Evolutionary conservation across 2,329 filamentous ascomycete species (phyloP).

Genomic region (Chaetomium olivaceum): DNA sequence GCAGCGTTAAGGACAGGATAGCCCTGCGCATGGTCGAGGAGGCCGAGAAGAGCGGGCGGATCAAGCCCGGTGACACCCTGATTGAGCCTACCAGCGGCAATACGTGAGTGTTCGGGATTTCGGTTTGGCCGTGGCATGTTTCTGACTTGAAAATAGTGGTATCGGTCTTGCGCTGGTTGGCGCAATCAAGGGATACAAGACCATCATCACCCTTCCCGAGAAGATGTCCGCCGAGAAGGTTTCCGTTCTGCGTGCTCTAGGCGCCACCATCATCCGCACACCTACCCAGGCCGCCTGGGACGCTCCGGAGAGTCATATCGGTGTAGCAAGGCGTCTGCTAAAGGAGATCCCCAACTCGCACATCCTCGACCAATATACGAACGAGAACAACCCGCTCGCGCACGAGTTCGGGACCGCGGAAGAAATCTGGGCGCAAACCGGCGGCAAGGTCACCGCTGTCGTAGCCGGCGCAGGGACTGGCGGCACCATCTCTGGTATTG

Average conservation of each 20-base stretch:
- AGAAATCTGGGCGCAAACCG: slow-evolving; percentile 92
- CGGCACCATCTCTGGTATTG: slow-evolving; percentile 89
- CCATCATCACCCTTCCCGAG: slow-evolving; percentile 96
- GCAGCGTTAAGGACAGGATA: slow-evolving; percentile 93
- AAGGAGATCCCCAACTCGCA: slow-evolving; percentile 97
- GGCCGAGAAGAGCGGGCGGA: slow-evolving; percentile 85
- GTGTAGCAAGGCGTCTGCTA: slow-evolving; percentile 83
- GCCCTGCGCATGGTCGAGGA: slow-evolving; percentile 97
- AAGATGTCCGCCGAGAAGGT: slow-evolving; percentile 99
- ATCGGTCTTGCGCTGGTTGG: slow-evolving; percentile 93
- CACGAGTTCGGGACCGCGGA: slow-evolving; percentile 94
- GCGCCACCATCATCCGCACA: slow-evolving; percentile 95
- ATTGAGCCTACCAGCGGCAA: slow-evolving; percentile 99
- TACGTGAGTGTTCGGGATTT: slow-evolving; percentile 56
- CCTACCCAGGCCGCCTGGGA: slow-evolving; percentile 95
- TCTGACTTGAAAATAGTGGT: slow-evolving; percentile 53
- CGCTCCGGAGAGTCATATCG: slow-evolving; percentile 93
- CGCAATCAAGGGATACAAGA: slow-evolving; percentile 96
- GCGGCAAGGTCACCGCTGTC: slow-evolving; percentile 76
- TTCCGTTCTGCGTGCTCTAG: slow-evolving; percentile 86
- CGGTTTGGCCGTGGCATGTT: neutral
- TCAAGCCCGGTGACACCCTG: slow-evolving; percentile 94
- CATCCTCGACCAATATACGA: slow-evolving; percentile 95
- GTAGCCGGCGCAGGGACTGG: slow-evolving; percentile 94
- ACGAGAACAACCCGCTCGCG: slow-evolving; percentile 85